Base-by-base conservation (phyloP, 2,329 filamentous ascomycete species). In the Shiraia bambusicola region DNA sequence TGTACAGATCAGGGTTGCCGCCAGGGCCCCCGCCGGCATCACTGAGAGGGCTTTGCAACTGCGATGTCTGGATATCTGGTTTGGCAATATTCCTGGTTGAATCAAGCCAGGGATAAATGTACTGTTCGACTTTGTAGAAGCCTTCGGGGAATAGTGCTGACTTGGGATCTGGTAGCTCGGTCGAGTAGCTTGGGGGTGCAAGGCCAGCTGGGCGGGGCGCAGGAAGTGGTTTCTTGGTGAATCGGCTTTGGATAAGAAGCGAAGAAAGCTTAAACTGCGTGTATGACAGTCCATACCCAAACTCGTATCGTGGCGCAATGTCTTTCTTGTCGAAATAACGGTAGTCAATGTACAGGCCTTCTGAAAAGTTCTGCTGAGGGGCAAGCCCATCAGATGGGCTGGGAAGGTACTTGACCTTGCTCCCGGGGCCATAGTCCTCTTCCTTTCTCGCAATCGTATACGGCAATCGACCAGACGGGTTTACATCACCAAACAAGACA, bases 311-410 rank as follows among this genome's bases (percentile, higher is more conserved):
- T 1, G 91, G 91, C 4, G 76, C 75, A 45, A 93, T 84, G 42
- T 77, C 74, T 40, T 84, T 69, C 62, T 86, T 87, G 73, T 95
- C 90, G 55, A 96, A 91, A 67, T 91, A 81, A 10, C 90, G 84
- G 70, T 96, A 95, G 72, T 96, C 92, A 53, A 94, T 83, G 61
- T 91, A 91, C 0, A 95, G 71, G 0, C 88, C 88, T 61, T 95
- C 88, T 1, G 76, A 78, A 63, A 93, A 95, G 50, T 88, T 83
- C 54, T 94, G 88, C 61, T 95, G 88, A 0, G 89, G 88, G 1
- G 84, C 74, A 3, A 87, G 72, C 12, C 77, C 80, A 22, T 66
- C 63, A 1, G 50, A 49, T 7, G 61, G 57, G 52, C 88, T 86
- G 0, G 86, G 80, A 34, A 81, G 72, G 59, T 85, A 88, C 50